Evolutionary conservation across 176 grass and related monocot genomes (phyloP), one percentile per base, ranked within the genome.

Genomic region (Bothriochloa decipiens): DNA sequence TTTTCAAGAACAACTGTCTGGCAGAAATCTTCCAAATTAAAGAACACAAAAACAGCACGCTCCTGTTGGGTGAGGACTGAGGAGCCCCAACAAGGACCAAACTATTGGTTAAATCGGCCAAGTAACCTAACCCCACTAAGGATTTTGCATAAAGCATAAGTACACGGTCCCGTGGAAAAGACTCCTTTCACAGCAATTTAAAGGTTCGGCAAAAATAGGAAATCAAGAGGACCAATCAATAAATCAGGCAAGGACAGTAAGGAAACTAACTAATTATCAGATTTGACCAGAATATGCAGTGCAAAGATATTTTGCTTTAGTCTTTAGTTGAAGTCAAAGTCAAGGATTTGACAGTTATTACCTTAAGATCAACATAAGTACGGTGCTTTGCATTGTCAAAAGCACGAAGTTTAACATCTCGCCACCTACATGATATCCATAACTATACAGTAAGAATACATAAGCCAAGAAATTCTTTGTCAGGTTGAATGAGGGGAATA

Each of bases 351-450:
- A 65, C 23, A 79, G 60, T 7, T 74, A 83, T 88, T 90, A 98
- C 96, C 96, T 98, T 98, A 65, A 98, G 96, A 94, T 98, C 96
- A 68, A 98, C 96, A 0, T 98, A 98, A 1, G 96, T 98, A 22
- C 96, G 85, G 67, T 98, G 96, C 66, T 98, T 96, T 41, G 96
- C 96, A 41, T 85, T 93, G n/a, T 98, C 96, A 81, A 98, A 98
- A 39, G 93, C 96, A 11, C 93, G 86, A 50, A 98, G 86, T 81
- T 98, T 98, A 81, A 98, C 96, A 82, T 98, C 96, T 74, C 96
- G 90, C 97, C 97, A 99, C 82, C 97, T 99, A 55, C 46, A 91
- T 57, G 72, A 75, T 50, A 68, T 57, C 40, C 39, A 90, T 47
- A 82, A 75, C 49, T 40, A 72, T 70, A 83, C 62, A 82, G 82